phyloP scores from a whole-genome alignment of 1,284 basidiomycete genomes.

The Trichosporon coremiiforme region DNA sequence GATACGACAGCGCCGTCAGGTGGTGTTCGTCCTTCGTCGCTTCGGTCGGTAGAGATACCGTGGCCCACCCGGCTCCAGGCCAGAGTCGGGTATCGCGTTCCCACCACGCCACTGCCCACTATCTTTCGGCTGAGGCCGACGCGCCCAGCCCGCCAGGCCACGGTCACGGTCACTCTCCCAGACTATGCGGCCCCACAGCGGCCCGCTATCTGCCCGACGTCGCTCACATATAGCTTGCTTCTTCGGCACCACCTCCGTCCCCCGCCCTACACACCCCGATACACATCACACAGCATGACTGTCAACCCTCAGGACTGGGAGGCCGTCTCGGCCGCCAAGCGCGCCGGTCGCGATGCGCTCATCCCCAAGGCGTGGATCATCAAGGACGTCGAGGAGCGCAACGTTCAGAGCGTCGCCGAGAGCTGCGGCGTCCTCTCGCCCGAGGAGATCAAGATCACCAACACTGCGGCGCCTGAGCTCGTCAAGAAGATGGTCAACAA shows the following conservation, averaged over 20 bases:
- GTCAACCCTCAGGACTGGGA: conserved; percentile 58
- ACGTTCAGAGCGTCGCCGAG: conserved; percentile 63
- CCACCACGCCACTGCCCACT: conserved; percentile 6
- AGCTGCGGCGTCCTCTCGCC: conserved; percentile 64
- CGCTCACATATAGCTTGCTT: not conserved
- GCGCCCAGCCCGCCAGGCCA: not conserved
- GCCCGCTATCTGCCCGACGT: not conserved
- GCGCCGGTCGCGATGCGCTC: conserved; percentile 60
- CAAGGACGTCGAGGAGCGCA: conserved; percentile 44
- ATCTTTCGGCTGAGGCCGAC: conserved; percentile 13
- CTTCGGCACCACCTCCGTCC: not conserved
- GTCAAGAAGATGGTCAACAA: conserved; percentile 38
- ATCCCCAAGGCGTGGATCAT: conserved; percentile 66
- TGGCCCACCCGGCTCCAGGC: not conserved
- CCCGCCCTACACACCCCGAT: not conserved
- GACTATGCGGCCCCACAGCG: not conserved
- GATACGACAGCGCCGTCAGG: not conserved
- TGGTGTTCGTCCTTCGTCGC: not conserved
- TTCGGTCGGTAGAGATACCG: not conserved
- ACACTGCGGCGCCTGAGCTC: conserved; percentile 49
- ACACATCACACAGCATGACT: conserved; percentile 23
- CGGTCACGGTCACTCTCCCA: too few relatives aligned
- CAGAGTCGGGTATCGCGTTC: conserved; percentile 10
- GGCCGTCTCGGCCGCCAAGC: conserved; percentile 62
- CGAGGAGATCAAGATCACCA: conserved; percentile 70